Base-by-base conservation (phyloP, 2,329 filamentous ascomycete genomes). In the Tricladium varicosporioides region DNA sequence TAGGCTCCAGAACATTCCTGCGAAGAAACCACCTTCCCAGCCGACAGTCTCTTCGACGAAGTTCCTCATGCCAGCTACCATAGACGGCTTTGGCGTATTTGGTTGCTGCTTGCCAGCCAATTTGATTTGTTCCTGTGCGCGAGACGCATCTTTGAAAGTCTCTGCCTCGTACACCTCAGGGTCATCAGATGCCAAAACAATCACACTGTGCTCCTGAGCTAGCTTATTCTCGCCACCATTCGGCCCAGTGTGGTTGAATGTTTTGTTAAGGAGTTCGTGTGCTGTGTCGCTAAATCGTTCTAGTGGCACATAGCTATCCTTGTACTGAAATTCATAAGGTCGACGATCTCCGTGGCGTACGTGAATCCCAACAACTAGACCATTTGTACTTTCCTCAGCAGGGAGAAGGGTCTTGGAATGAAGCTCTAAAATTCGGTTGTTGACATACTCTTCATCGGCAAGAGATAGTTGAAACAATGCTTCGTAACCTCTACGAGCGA, bases 1-100 rank as follows among this genome's bases (percentile, higher is more conserved):
- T 1, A 95, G 77, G 51, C 85, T 87, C 84, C 88, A 92, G 73
- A 95, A 95, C 73, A 94, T 86, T 65, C 84, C 82, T 13, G 82
- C 81, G 73, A 88, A 95, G 76, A 95, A 96, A 1, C 91, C 91
- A 15, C 91, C 91, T 70, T 95, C 91, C 91, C 91, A 95, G 31
- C 91, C 91, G 43, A 90, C 85, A 1, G 86, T 82, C 68, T 92
- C 87, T 58, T 92, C 89, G 36, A 89, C 80, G 69, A 89, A 90
- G 64, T 82, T 83, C 62, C 80, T 80, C 69, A 88, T 83, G 5
- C 80, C 75, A 2, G 62, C 72, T 71, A 65, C 76, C 5, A 36
- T 36, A 1, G 55, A 43, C n/a, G 47, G 58, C 63, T 60, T 52
- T 8, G 64, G 64, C 18, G 70, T 68, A 61, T 76, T 73, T 49